A percentile compares a stretch with the other conserved stretches of the same genome.
These are phyloP conservation scores for Wallacemonas sp. DNA, from an alignment of 208 protist species.

Conservation along the genomic window DNA sequence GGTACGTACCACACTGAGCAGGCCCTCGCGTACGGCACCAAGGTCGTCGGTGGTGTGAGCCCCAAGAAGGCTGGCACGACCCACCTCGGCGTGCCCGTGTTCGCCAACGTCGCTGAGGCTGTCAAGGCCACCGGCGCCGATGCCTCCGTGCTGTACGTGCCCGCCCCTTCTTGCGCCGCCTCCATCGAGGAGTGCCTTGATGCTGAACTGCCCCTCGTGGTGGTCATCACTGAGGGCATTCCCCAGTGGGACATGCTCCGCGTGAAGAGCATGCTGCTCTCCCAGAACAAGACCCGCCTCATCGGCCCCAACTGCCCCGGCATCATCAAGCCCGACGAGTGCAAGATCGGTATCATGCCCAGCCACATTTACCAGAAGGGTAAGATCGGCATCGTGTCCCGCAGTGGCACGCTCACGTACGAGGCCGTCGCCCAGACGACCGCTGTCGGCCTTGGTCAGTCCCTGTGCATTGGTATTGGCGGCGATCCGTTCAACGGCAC, in stretches of 20 bases:
- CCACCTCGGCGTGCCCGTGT: conserved; percentile 97
- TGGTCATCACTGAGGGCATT: conserved; percentile 99
- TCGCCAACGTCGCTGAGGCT: conserved; percentile 90
- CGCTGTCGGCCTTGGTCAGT: conserved; percentile 95
- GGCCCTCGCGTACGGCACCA: conserved; percentile 98
- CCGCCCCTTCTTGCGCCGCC: conserved; percentile 93
- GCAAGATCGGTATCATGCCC: conserved; percentile 99
- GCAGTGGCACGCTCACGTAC: conserved; percentile 99
- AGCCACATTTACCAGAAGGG: conserved; percentile 98
- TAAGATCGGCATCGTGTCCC: conserved; percentile 99
- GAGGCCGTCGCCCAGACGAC: conserved; percentile 99
- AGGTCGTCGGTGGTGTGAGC: conserved; percentile 98
- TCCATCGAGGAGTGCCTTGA: conserved; percentile 98
- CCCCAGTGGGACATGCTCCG: conserved; percentile 98
- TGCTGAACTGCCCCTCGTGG: conserved; percentile 96
- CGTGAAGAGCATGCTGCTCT: conserved; percentile 93
- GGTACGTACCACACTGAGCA: conserved; percentile 98
- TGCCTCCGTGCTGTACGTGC: conserved; percentile 98
- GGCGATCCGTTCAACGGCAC: conserved; percentile 99
- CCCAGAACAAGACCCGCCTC: conserved; percentile 94
- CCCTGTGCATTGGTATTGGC: conserved; percentile 98
- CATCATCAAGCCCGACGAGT: conserved; percentile 98
- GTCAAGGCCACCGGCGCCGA: conserved; percentile 92
- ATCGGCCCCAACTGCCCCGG: conserved; percentile 99
- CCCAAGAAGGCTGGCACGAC: conserved; percentile 95